Evolutionary conservation across 805 yeast genomes (phyloP), one percentile per base, ranked within the genome.

Genomic region (Kodamaea kaohsiungensis): DNA sequence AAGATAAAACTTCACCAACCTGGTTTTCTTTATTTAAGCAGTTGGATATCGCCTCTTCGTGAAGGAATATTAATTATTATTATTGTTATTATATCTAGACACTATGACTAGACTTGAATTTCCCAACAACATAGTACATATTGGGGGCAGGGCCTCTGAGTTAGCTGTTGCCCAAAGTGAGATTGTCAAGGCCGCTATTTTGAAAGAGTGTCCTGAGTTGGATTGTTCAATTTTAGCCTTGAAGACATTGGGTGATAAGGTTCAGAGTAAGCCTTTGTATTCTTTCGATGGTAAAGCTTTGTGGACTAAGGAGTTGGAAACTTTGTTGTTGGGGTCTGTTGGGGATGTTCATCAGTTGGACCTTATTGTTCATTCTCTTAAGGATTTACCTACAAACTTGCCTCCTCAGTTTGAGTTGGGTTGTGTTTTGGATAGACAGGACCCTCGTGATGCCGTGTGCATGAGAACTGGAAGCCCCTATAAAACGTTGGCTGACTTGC

Each of bases 301-400:
- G 19, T 95, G 99, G 99, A 95, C 99, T 2, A 89, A 89, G 66
- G 99, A 95, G 71, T 78, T 95, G 54, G 99, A 95, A 71, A 86
- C 85, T 19, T 73, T 91, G 48, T 74, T 93, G 40, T 79, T 88
- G 59, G 81, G 81, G 57, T 76, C 80, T 46, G 78, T 84, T 22
- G 92, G 87, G 27, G 75, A 72, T 48, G 85, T 77, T 61, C 86
- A 88, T 51, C 79, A 85, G 70, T 77, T 93, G 48, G 98, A 95
- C 68, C 75, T 93, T 71, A 87, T 95, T 65, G 98, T 93, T 39
- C 98, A 95, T 69, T 89, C 97, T 2, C 78, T 95, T 61, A 95
- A 95, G 69, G 98, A 92, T 72, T 80, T 84, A 83, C 99, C 99
- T 38, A 95, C 99, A 0, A 72, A 82, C 52, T 75, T 95, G 59